Percentiles rank a stretch among this genome's conserved stretches.
These are phyloP conservation scores for Talaromyces proteolyticus DNA, from an alignment of 495 filamentous ascomycete species.

Conservation along the genomic window DNA sequence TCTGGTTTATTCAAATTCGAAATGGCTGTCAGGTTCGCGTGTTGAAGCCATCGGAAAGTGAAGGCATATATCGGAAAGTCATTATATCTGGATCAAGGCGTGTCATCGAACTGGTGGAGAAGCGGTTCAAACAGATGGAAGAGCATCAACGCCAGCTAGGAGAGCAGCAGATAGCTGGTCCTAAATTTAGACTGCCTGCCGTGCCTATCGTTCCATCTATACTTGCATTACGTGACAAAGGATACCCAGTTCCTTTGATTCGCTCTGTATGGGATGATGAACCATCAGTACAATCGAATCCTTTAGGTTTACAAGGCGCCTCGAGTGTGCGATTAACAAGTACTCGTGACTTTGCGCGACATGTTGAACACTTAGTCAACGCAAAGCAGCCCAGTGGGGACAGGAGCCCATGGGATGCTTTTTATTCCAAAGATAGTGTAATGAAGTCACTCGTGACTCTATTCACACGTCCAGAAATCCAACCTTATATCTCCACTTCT, in stretches of 20 bases:
- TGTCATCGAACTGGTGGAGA: slow-evolving; percentile 23
- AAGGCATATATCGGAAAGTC: slow-evolving; percentile 27
- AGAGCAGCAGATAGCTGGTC: slow-evolving; percentile 17
- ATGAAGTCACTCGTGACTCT: slow-evolving; percentile 12
- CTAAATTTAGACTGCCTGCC: slow-evolving; percentile 19
- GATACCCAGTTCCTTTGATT: slow-evolving; percentile 19
- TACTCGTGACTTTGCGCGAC: slow-evolving; percentile 26
- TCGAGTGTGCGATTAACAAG: neutral
- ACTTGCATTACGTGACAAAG: slow-evolving; percentile 12
- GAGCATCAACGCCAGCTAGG: slow-evolving; percentile 13
- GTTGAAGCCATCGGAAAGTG: slow-evolving; percentile 20
- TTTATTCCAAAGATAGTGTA: too few species aligned
- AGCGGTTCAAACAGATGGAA: slow-evolving; percentile 16
- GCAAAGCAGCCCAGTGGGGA: too few species aligned
- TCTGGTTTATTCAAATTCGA: slow-evolving; percentile 27
- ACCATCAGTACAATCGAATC: neutral
- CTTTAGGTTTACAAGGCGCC: too few species aligned
- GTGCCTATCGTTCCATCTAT: slow-evolving; percentile 25
- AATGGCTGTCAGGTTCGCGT: slow-evolving; percentile 37
- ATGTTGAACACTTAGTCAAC: slow-evolving; percentile 25
- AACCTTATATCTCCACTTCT: slow-evolving; percentile 23
- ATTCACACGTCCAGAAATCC: slow-evolving; percentile 12
- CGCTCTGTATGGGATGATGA: slow-evolving; percentile 26
- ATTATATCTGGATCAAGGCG: slow-evolving; percentile 28
- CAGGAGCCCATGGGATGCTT: too few species aligned